Base-by-base conservation (phyloP, 2,329 filamentous ascomycete species). In the Uncinocarpus reesii region DNA sequence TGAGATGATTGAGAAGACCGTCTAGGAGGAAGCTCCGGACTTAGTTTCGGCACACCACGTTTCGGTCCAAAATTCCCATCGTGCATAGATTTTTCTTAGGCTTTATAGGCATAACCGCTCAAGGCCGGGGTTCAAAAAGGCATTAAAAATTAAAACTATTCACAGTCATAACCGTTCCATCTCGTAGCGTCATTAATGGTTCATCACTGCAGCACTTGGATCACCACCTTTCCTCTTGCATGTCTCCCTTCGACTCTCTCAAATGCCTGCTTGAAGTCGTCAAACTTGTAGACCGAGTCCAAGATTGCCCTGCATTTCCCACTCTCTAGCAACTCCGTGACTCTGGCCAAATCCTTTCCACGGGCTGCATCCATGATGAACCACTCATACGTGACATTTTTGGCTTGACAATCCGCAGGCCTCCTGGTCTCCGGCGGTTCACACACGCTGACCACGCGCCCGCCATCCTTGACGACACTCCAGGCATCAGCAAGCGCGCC, bases 1-100 rank as follows among this genome's bases (percentile, higher is more conserved):
- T 59, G 75, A 76, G 65, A 76, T 84, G 70, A 77, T 75, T 56
- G 83, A 87, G 74, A 84, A 86, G 77, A 71, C 67, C 53, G 50
- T 71, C 50, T 67, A 64, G 23, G 58, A 56, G 15, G 28, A 41
- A 41, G 7, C 3, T 43, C 10, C 26, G 10, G 26, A 43, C 21
- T 20, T 26, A n/a, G 8, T 23, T 11, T 42, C n/a, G 29, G 37
- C 23, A 47, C 15, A 21, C n/a, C 7, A 21, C 18, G 13, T 21
- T 38, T 34, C 5, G 23, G 21, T 28, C 15, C 4, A 20, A 10
- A 18, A 7, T 36, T 36, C 3, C 6, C 35, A 16, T 31, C 21
- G 23, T 42, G 24, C 8, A 42, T 42, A 42, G 40, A 42, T 15
- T n/a, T n/a, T n/a, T n/a, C n/a, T n/a, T n/a, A n/a, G n/a, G n/a